Base-by-base conservation (phyloP, 192 early-diverging fungal species). In the Coemansia sp. region DNA sequence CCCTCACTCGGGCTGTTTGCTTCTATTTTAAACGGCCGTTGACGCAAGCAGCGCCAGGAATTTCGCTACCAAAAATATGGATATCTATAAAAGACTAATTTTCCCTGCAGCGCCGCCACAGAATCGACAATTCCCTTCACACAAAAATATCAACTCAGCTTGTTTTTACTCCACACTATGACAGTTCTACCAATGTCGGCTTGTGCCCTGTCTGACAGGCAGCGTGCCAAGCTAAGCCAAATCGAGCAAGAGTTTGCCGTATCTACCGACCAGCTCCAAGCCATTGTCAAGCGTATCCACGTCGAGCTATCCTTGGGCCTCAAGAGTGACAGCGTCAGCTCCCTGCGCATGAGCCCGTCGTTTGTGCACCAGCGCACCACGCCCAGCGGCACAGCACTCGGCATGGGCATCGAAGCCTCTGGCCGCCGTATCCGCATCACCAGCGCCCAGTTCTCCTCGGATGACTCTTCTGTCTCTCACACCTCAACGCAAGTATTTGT, bases 401-500 rank as follows among this genome's bases (percentile, higher is more conserved):
- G 93, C 22, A 76, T 96, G 63, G 94, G 95, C 70, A 78, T 98
- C n/a, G 95, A 94, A 12, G 94, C 71, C 17, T 42, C 73, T 0
- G 73, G 96, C 17, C 92, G 91, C 32, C 96, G 96, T 71, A 87
- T 97, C 74, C 91, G 96, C 38, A 92, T 98, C 9, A 94, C 90
- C 80, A 76, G 88, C 64, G 87, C 95, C 14, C 80, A 67, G 4
- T 86, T 96, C 51, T 22, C 42, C 42, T n/a, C n/a, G n/a, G 82
- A 79, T 20, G 68, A 86, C 11, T 84, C 89, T 43, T 63, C 82
- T 27, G 78, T 86, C 53, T 67, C 83, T 9, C 75, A 90, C 51
- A 84, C 86, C 20, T 87, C 91, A 41, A 73, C 70, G 36, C 87
- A 83, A 45, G 89, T 90, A 54, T 87, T 87, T 59, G 67, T 68